These are phyloP conservation scores for Coemansia sp. DNA, from an alignment of 192 early-diverging fungal genomes.

Conservation along the genomic window DNA sequence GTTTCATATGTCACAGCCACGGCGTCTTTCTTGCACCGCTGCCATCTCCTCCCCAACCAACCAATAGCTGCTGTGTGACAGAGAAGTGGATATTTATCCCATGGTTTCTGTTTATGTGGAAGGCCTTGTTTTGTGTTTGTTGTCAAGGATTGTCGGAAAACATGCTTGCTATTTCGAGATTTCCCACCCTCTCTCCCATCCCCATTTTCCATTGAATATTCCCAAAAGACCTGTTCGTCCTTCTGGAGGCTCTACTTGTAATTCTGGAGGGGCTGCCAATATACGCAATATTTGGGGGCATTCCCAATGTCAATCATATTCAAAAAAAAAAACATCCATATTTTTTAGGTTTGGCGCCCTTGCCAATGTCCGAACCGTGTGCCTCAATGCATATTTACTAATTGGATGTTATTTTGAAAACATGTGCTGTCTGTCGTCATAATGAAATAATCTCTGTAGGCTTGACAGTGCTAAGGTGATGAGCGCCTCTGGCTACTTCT, in stretches of 20 bases:
- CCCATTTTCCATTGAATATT: not conserved
- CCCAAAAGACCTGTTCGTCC: not conserved
- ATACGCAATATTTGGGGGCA: not conserved
- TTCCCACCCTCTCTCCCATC: not conserved
- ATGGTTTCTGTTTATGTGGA: not conserved
- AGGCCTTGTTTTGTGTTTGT: not conserved
- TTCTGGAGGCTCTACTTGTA: not conserved
- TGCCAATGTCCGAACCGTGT: not conserved
- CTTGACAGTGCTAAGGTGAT: conserved; percentile 34
- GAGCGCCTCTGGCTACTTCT: conserved; percentile 47
- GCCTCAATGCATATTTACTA: not conserved
- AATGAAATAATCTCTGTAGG: conserved; percentile 18
- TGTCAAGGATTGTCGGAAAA: not conserved
- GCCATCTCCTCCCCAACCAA: too few relatives aligned
- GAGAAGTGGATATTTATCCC: too few relatives aligned
- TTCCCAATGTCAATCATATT: not conserved
- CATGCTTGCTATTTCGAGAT: not conserved
- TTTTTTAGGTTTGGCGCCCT: not conserved
- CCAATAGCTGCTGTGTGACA: too few relatives aligned
- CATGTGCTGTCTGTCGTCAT: not conserved
- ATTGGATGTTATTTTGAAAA: not conserved
- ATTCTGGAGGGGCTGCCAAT: not conserved
- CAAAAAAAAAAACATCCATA: conserved; percentile 6
- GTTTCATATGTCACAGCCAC: not conserved
- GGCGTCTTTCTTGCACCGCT: too few relatives aligned